phyloP scores from a whole-genome alignment of 495 filamentous ascomycete genomes.

The Viridothelium virens region DNA sequence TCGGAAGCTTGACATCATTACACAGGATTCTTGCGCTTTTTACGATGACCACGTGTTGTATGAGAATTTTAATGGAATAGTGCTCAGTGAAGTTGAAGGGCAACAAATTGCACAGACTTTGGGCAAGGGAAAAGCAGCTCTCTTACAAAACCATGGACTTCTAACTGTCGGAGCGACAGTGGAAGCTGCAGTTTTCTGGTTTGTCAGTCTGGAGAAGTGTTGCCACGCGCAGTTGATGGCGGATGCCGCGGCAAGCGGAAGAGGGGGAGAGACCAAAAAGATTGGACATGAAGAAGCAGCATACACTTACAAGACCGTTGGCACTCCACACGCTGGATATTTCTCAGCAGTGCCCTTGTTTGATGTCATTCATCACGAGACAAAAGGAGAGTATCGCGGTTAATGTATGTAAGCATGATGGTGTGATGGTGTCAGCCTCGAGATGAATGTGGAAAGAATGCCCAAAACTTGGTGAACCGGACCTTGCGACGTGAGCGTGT shows the following conservation, averaged over 20 bases:
- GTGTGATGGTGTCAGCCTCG: no score
- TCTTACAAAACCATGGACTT: constrained; percentile 65
- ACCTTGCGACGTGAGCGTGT: no score
- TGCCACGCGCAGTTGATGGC: constrained; percentile 70
- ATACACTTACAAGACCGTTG: constrained; percentile 61
- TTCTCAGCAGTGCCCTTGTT: constrained; percentile 69
- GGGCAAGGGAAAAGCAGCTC: constrained; percentile 59
- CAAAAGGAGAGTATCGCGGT: constrained; percentile 47
- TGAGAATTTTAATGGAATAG: constrained; percentile 61
- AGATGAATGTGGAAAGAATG: no score
- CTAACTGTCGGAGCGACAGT: constrained; percentile 40
- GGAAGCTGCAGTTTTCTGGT: constrained; percentile 60
- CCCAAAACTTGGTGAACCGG: no score
- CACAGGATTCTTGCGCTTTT: constrained; percentile 40
- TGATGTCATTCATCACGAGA: constrained; percentile 62
- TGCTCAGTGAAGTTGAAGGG: constrained; percentile 64
- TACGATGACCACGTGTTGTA: constrained; percentile 55
- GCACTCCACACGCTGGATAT: constrained; percentile 54
- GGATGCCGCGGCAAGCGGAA: constrained; percentile 62
- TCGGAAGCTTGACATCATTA: constrained; percentile 58
- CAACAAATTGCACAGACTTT: constrained; percentile 56
- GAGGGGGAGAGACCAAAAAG: constrained; percentile 56
- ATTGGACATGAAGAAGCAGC: constrained; percentile 60
- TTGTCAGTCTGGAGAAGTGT: constrained; percentile 64
- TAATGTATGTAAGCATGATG: background rate